These are phyloP conservation scores for Colletotrichum tanaceti DNA, from an alignment of 2,329 filamentous ascomycete genomes.

Conservation along the genomic window DNA sequence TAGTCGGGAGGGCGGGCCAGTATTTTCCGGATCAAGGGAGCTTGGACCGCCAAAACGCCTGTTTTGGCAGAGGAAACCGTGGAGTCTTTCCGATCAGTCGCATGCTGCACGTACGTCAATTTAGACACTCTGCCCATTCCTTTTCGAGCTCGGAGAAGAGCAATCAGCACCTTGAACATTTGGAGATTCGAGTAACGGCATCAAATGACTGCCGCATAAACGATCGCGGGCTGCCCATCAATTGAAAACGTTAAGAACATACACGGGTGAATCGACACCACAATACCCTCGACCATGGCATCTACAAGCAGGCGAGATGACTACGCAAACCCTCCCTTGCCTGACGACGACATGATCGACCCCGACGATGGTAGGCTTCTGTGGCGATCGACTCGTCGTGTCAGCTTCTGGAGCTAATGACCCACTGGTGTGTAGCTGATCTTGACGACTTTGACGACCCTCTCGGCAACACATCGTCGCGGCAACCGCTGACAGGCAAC, in stretches of 20 bases:
- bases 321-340: conserved; percentile 70
- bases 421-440: conserved; percentile 66
- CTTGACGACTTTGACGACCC: conserved; percentile 95
- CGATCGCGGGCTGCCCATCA: not conserved
- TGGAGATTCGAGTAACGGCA: not conserved
- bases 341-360: conserved; percentile 80
- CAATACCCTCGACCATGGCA: conserved; percentile 53
- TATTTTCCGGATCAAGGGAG: conserved; percentile 42
- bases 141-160: conserved; percentile 1
- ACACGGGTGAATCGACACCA: not conserved
- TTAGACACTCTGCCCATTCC: conserved; percentile 10
- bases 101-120: conserved; percentile 33
- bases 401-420: not conserved
- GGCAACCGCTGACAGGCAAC: conserved; percentile 85
- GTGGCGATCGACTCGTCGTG: not conserved
- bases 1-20: conserved; percentile 23
- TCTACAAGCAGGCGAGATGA: conserved; percentile 63
- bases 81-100: conserved; percentile 41
- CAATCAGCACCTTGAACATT: not conserved
- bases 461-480: conserved; percentile 74
- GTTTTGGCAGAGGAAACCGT: conserved; percentile 44
- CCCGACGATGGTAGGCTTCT: conserved; percentile 76
- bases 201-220: not conserved
- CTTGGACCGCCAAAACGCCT: conserved; percentile 44
- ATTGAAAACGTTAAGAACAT: not conserved